Evolutionary conservation across 2,329 filamentous ascomycete genomes (phyloP), one percentile per base, ranked within the genome.

Genomic region (Verticillium zaregamsianum): DNA sequence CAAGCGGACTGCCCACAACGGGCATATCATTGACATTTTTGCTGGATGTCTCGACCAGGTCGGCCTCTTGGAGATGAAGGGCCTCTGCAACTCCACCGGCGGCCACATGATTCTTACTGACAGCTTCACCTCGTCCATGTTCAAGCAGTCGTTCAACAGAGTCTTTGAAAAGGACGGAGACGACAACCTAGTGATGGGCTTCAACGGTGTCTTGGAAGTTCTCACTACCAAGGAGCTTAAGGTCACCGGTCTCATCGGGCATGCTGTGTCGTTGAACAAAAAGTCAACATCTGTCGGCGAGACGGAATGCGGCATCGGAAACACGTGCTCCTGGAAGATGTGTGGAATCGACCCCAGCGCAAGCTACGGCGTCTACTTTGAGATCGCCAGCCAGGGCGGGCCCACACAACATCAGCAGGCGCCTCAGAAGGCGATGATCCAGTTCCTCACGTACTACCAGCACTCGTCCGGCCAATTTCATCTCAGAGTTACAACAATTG

Each of bases 241-340:
- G 80, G 94, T 99, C 32, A 99, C 95, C 35, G 95, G 95, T 59
- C 82, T 99, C 40, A 99, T 99, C 69, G 95, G 95, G 11, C 95
- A 99, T 75, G 95, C 94, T 0, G 90, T 99, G 56, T 98, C 94
- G 2, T 82, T 97, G 68, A 98, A 98, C 82, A 99, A 98, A 80
- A 99, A 99, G 74, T 98, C 95, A 0, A 90, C 91, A 9, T 97
- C 93, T 1, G 95, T 99, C 14, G 95, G 95, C 59, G 95, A 99
- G 80, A 98, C 95, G 0, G 95, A 99, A 74, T 97, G 94, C 70
- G 95, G 95, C 71, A 97, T 99, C 69, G 95, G 95, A 66, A 98
- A 98, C 74, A 99, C 95, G 1, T 98, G 94, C 77, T 94, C 93
- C 3, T 99, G 95, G 95, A 99, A 99, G 79, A 97, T 99, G 94